Evolutionary conservation across 2,329 filamentous ascomycete genomes (phyloP), one percentile per base, ranked within the genome.

Genomic region (Colletotrichum liriopes): DNA sequence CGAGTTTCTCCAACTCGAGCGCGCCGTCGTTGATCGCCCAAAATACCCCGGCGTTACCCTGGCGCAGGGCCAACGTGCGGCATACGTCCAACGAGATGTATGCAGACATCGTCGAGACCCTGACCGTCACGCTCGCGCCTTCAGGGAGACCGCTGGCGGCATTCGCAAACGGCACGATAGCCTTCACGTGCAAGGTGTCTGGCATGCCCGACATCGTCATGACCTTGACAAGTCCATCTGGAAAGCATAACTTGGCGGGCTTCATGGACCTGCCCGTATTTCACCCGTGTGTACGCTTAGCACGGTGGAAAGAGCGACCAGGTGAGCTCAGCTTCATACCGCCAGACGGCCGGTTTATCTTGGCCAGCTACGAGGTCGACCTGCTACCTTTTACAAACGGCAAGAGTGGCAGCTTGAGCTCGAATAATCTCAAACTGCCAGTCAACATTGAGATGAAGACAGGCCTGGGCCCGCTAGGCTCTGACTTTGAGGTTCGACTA

Each of bases 1-100:
- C 80, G 6, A 81, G 79, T 72, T 83, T 84, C 60, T 79, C 82
- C 23, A 84, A 79, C 65, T 77, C 85, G 1, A 81, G 77, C 54
- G 71, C 81, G 20, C 79, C 86, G 0, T 82, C 84, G 9, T 78
- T 88, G 9, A 73, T 84, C 18, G 75, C 84, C 23, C 80, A 86
- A 20, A 88, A 85, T 75, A 85, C 85, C 1, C 86, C 89, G 0
- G 86, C 90, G 9, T 78, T 98, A 51, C 95, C 95, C 1, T 99
- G 96, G 96, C 90, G 96, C 73, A 89, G 95, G 73, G 91, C 94
- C 49, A 98, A 98, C 78, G 96, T 99, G 65, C 90, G 95, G 20
- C 96, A 99, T 81, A 98, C 96, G 5, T 97, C 94, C 67, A 99
- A 98, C 82, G 96, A 99, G 82, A 88, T 99, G 76, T 98, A 98